Evolutionary conservation across 2,329 filamentous ascomycete genomes (phyloP).

Genomic region (Shiraia bambusicola): DNA sequence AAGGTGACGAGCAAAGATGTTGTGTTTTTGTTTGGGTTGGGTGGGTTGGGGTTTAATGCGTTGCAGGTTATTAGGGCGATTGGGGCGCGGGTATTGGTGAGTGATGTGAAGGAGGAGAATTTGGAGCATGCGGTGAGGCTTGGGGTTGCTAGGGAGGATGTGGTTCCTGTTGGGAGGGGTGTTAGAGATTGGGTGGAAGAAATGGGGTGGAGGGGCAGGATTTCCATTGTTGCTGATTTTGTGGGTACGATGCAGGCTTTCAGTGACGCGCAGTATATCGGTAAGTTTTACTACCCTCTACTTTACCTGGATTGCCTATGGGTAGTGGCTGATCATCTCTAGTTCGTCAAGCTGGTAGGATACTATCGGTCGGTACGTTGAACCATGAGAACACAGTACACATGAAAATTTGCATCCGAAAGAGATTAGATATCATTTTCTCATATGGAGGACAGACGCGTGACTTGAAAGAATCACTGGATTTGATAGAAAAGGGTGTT

Average conservation of each 20-base stretch:
- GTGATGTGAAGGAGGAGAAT: constrained; percentile 26
- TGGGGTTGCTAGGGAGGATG: constrained; percentile 13
- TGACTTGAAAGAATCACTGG: constrained; percentile 18
- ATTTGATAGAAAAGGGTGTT: constrained; percentile 16
- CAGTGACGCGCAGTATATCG: constrained; percentile 23
- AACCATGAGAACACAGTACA: constrained; percentile 28
- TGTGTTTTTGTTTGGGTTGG: constrained; percentile 25
- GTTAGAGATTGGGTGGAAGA: constrained; percentile 20
- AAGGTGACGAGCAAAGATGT: constrained; percentile 12
- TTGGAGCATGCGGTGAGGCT: constrained; percentile 19
- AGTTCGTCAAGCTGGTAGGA: constrained; percentile 23
- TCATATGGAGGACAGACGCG: constrained; percentile 22
- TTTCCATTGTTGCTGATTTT: constrained; percentile 22
- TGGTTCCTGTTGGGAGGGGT: constrained; percentile 17
- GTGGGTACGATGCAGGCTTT: constrained; percentile 24
- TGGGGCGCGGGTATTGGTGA: constrained; percentile 20
- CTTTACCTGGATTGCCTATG: no score
- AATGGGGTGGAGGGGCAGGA: constrained; percentile 20
- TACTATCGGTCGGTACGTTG: constrained; percentile 25
- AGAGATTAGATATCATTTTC: constrained; percentile 22
- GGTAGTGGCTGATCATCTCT: no score
- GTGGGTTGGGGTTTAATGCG: constrained; percentile 25
- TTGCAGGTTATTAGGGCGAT: constrained; percentile 21
- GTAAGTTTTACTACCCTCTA: constrained; percentile 8
- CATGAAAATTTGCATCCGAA: constrained; percentile 24